Evolutionary conservation across 164 flowering plant genomes (phyloP), one percentile per base, ranked within the genome.

Genomic region (Vitis rotundifolia): DNA sequence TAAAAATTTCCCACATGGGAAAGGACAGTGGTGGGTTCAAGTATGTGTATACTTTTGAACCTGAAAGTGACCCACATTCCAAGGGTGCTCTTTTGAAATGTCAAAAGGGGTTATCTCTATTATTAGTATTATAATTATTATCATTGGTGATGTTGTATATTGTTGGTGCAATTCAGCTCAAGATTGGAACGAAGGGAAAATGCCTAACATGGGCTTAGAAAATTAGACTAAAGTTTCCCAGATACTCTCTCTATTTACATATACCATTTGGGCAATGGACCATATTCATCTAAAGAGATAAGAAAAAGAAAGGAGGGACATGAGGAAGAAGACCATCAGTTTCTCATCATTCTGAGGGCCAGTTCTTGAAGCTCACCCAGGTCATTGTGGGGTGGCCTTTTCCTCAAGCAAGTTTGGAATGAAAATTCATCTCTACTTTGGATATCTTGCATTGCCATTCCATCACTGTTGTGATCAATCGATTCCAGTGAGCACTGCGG

Each of bases 311-410:
- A 37, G 44, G 44, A 37, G 7, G 44, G 0, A 37, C 7, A 37
- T 37, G 44, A 37, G 44, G 7, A 37, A 37, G 12, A 57, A n/a
- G 22, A 53, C n/a, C 58, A 15, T 80, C 50, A 88, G 72, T 87
- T 79, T 67, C 85, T 89, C 92, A 89, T 92, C 95, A 90, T 90
- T 73, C 95, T 80, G 75, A 86, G 75, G 48, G 93, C 97, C 64
- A 92, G 71, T 55, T 78, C 90, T 79, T 89, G 92, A 76, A 92
- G 94, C 78, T 92, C 97, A 59, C 89, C 82, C 82, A 87, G 79
- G 56, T 91, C 89, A 63, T 69, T 75, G 44, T 64, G 75, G 10
- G 76, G 73, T n/a, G 85, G 67, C 68, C 80, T 86, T 59, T 75
- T 89, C 85, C 77, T 85, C 22, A 71, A 16, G 66, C 22, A 67